Evolutionary conservation across 2,329 filamentous ascomycete species (phyloP).

Genomic region (Ophiostoma montium): DNA sequence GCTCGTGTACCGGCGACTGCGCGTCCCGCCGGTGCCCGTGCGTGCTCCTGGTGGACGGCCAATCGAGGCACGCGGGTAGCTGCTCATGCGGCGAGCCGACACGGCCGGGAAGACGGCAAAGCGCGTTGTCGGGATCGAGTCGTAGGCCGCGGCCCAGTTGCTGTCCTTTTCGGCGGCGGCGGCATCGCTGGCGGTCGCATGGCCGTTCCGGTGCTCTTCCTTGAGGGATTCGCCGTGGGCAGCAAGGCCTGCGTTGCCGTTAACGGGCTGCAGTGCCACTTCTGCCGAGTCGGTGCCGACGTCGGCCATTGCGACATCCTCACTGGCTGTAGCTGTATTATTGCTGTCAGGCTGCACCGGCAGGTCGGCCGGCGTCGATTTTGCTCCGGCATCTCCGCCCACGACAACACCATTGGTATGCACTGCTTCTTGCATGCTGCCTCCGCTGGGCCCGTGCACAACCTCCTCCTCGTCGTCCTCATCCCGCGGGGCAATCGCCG

Average conservation of each 20-base stretch:
- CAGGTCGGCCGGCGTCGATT: too few species aligned
- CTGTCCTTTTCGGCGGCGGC: conserved; percentile 13
- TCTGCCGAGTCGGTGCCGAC: background rate
- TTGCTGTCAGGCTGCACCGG: background rate
- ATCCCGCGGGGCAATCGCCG: conserved; percentile 76
- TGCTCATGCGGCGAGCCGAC: conserved; percentile 34
- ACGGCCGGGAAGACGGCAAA: conserved; percentile 69
- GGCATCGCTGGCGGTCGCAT: background rate
- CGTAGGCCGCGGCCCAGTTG: conserved; percentile 35
- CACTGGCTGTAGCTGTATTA: too few species aligned
- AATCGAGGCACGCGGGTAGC: conserved; percentile 29
- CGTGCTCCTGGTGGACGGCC: conserved; percentile 25
- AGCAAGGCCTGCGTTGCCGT: background rate
- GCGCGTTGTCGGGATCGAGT: conserved; percentile 50
- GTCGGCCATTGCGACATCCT: background rate
- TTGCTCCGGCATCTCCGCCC: too few species aligned
- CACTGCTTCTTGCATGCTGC: too few species aligned
- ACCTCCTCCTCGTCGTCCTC: conserved; percentile 43
- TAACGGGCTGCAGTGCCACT: background rate
- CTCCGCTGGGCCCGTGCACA: conserved; percentile 6
- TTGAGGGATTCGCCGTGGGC: background rate
- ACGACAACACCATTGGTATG: too few species aligned
- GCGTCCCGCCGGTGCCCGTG: conserved; percentile 19
- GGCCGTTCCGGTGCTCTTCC: background rate
- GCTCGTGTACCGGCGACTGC: conserved; percentile 19